Evolutionary conservation across 805 yeast genomes (phyloP).

Genomic region (Groenewaldozyma salmanticensis): DNA sequence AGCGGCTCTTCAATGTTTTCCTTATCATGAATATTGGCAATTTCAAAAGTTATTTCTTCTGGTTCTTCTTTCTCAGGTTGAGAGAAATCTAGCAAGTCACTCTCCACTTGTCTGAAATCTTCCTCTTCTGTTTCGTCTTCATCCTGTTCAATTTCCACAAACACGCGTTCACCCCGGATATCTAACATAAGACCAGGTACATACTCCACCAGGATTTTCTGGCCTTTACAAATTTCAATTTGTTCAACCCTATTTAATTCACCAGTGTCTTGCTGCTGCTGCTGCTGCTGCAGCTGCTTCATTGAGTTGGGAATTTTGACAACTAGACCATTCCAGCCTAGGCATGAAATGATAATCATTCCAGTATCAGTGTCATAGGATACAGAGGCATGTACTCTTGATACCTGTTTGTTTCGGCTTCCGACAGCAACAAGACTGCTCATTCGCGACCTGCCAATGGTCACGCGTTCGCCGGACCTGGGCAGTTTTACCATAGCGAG

Average conservation of each 20-base stretch:
- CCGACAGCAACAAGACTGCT: constrained; percentile 42
- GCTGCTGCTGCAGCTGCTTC: constrained; percentile 4
- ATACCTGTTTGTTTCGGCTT: constrained; percentile 45
- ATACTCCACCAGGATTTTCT: constrained; percentile 55
- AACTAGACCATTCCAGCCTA: constrained; percentile 74
- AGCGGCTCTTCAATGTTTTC: background rate
- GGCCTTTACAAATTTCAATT: constrained; percentile 50
- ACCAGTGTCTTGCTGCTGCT: background rate
- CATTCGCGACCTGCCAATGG: constrained; percentile 62
- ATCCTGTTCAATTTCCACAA: constrained; percentile 41
- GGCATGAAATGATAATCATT: constrained; percentile 47
- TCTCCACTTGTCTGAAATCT: too few relatives aligned
- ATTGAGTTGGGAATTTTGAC: constrained; percentile 50
- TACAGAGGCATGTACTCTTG: constrained; percentile 55
- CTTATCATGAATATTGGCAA: background rate
- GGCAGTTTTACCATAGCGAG: constrained; percentile 35
- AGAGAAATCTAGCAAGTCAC: too few relatives aligned
- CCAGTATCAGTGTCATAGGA: constrained; percentile 33
- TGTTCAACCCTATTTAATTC: constrained; percentile 18
- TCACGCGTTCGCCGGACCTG: constrained; percentile 29
- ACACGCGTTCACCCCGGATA: constrained; percentile 53
- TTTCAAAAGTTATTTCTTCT: background rate
- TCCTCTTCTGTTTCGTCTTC: constrained; percentile 38
- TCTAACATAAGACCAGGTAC: constrained; percentile 55
- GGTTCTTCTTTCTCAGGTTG: too few relatives aligned